Base-by-base conservation (phyloP, 148 eudicot species). In the Rhododendron mucronatum region DNA sequence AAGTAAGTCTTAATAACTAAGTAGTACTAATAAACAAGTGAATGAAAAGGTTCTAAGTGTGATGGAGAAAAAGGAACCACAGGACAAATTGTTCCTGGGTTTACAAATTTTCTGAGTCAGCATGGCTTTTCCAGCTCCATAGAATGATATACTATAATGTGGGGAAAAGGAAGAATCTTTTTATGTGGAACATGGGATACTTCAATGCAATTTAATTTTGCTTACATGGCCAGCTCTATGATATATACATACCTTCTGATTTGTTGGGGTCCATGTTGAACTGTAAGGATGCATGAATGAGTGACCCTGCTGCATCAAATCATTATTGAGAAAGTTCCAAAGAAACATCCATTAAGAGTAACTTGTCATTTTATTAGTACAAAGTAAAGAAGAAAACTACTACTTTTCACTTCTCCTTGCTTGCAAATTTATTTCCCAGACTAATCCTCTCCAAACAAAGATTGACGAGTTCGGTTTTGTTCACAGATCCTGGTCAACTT, bases 191-290 rank as follows among this genome's bases (percentile, higher is more conserved):
- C 50, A 77, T 41, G 28, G 80, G 28, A 77, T 20, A 20, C 26
- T 77, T 41, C 1, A 77, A 41, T 77, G 47, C 82, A 79, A 48
- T 47, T 78, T 39, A 37, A 79, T 47, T 23, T 48, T 79, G 82
- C 37, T 80, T 48, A 28, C 63, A 30, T 16, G 13, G 63, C 23
- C 85, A 65, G 65, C 47, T 33, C 69, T 20, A 39, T 82, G 47
- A 81, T 51, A 37, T 5, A 13, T 18, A 18, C 5, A 20, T 41
- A 41, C 45, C 45, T 41, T 41, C 71, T 65, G 85, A 44, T 83
- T 65, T 83, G 30, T 28, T 65, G 85, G 85, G 85, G 18, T 83
- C 77, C 85, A 44, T 44, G 37, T 30, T 44, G 57, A 65, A 65
- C 77, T 83, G 63, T 53, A 79, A 79, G 82, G 57, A 47, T 79